Evolutionary conservation across 495 filamentous ascomycete genomes (phyloP).

Genomic region (Penicillium ucsense): DNA sequence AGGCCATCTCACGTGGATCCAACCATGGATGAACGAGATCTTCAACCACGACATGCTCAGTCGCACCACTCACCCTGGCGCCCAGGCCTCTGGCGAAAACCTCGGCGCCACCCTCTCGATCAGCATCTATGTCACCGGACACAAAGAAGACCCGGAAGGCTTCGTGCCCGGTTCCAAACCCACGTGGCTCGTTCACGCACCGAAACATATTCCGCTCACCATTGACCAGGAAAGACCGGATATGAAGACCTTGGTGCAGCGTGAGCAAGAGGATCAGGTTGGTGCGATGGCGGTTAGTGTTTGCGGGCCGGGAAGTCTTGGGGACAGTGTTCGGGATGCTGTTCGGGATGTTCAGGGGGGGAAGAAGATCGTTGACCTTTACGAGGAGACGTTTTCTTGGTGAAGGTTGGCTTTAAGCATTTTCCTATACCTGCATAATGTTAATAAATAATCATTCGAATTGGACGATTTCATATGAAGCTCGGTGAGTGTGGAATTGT

Average conservation of each 20-base stretch:
- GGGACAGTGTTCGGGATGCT: constrained; percentile 34
- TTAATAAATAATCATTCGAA: background rate
- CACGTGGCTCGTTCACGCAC: constrained; percentile 24
- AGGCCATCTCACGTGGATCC: constrained; percentile 37
- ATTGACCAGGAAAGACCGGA: constrained; percentile 26
- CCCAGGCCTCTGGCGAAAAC: constrained; percentile 23
- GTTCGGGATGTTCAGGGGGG: constrained; percentile 26
- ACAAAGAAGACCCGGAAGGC: constrained; percentile 18
- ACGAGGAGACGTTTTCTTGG: constrained; percentile 38
- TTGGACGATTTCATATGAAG: too few species aligned
- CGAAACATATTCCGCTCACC: constrained; percentile 20
- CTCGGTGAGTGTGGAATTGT: too few species aligned
- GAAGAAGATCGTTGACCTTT: constrained; percentile 30
- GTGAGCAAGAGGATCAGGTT: constrained; percentile 27
- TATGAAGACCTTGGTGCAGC: constrained; percentile 23
- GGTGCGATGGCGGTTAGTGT: constrained; percentile 39
- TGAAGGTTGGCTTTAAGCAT: constrained; percentile 7
- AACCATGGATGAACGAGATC: constrained; percentile 34
- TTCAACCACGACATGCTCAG: constrained; percentile 25
- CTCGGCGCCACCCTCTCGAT: constrained; percentile 25
- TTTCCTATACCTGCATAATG: background rate
- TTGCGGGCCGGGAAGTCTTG: constrained; percentile 33
- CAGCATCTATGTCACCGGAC: constrained; percentile 25
- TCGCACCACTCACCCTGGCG: constrained; percentile 12
- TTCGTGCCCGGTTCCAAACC: constrained; percentile 15